Conservation (phyloP, 805 yeast genomes). For the Cyberlindnera subsufficiens region DNA sequence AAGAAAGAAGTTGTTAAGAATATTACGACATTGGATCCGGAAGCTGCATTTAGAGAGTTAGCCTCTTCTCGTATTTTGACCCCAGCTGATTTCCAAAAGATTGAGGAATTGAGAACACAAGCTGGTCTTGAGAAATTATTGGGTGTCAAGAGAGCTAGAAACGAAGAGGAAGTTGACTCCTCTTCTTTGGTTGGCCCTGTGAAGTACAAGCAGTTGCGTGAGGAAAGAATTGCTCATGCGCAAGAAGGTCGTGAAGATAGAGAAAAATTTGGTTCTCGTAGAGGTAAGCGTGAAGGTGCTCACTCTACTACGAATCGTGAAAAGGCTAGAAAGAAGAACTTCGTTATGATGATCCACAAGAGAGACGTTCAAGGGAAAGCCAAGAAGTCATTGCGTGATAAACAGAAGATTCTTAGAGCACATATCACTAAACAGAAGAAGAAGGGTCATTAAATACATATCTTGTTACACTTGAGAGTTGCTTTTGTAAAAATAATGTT, state of each 20-base stretch:
- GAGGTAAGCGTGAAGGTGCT: slow-evolving; percentile 66
- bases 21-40: slow-evolving; percentile 30
- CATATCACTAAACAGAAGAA: slow-evolving; percentile 89
- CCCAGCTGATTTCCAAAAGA: slow-evolving; percentile 96
- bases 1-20: slow-evolving; percentile 27
- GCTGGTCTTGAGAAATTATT: slow-evolving; percentile 81
- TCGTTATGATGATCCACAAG: slow-evolving; percentile 97
- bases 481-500: too few relatives aligned
- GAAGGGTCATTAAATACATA: slow-evolving; percentile 50
- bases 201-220: slow-evolving; percentile 76
- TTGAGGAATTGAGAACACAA: slow-evolving; percentile 77
- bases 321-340: slow-evolving; percentile 97
- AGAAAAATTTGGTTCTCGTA: slow-evolving; percentile 83
- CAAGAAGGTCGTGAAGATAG: slow-evolving; percentile 92
- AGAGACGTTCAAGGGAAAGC: slow-evolving; percentile 91
- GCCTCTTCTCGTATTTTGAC: slow-evolving; percentile 79
- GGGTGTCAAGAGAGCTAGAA: slow-evolving; percentile 54
- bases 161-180: slow-evolving; percentile 87
- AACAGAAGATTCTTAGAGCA: slow-evolving; percentile 79
- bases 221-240: slow-evolving; percentile 83
- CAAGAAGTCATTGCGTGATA: slow-evolving; percentile 82
- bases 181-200: slow-evolving; percentile 66
- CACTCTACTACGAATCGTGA: slow-evolving; percentile 94
- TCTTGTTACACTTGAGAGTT: neutral
- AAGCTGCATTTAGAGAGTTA: slow-evolving; percentile 47